These are phyloP conservation scores for Melampsora larici-populina DNA, from an alignment of 1,284 basidiomycete genomes.

Conservation along the genomic window DNA sequence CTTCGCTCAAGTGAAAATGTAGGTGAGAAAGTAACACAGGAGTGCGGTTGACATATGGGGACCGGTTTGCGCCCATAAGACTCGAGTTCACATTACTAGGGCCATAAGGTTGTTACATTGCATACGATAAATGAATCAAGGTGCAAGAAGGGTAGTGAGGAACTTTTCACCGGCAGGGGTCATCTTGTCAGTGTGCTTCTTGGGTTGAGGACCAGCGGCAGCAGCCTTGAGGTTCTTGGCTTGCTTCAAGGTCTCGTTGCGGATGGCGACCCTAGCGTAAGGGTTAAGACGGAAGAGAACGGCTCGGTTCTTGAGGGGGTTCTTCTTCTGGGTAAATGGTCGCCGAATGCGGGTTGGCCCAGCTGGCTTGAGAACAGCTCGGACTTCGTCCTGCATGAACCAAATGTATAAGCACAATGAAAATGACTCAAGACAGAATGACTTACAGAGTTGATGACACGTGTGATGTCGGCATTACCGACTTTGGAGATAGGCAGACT, in stretches of 20 bases:
- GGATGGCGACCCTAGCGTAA: constrained; percentile 69
- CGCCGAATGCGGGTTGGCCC: constrained; percentile 76
- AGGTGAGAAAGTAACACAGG: too few species aligned
- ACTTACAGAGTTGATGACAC: constrained; percentile 75
- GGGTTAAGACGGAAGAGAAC: constrained; percentile 99
- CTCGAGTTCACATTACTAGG: too few species aligned
- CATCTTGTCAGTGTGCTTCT: constrained; percentile 37
- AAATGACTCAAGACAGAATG: constrained; percentile 12
- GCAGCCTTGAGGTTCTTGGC: constrained; percentile 23
- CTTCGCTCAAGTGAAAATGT: too few species aligned
- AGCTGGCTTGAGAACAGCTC: constrained; percentile 73
- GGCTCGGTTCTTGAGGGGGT: constrained; percentile 92
- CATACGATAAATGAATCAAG: constrained; percentile 3
- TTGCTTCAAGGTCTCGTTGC: constrained; percentile 25
- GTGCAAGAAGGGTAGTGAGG: constrained; percentile 29
- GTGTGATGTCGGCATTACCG: constrained; percentile 91
- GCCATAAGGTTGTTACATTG: too few species aligned
- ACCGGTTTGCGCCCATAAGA: too few species aligned
- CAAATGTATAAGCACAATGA: not conserved
- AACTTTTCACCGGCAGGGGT: constrained; percentile 38
- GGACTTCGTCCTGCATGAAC: constrained; percentile 57
- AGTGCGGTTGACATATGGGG: too few species aligned
- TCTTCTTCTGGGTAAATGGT: constrained; percentile 99
- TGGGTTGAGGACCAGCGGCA: constrained; percentile 11
- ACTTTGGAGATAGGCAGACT: constrained; percentile 94